A percentile compares a stretch with the other conserved stretches of the same genome.
Evolutionary conservation across 2,329 filamentous ascomycete genomes (phyloP).

Genomic region (Aureobasidium vineae): DNA sequence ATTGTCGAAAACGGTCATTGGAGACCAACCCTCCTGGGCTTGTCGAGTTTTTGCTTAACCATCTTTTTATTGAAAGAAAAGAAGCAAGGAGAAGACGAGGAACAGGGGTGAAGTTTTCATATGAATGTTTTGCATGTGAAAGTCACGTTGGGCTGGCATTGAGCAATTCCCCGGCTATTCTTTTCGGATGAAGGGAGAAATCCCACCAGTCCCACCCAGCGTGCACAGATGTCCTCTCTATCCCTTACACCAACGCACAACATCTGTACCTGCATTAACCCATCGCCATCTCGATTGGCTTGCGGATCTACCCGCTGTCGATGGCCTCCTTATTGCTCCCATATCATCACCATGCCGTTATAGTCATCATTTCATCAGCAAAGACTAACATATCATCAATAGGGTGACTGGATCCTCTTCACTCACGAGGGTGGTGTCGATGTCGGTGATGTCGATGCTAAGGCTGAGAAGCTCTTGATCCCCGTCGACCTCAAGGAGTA

Average conservation of each 20-base stretch:
- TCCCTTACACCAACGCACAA: conserved; percentile 30
- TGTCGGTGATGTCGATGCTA: conserved; percentile 97
- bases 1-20: background rate
- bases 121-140: conserved; percentile 25
- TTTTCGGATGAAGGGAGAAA: conserved; percentile 29
- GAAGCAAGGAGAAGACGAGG: conserved; percentile 15
- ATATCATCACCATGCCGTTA: background rate
- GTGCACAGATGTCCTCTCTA: conserved; percentile 23
- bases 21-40: background rate
- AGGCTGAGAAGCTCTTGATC: conserved; percentile 97
- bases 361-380: background rate
- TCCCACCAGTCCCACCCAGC: conserved; percentile 26
- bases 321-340: conserved; percentile 19
- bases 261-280: conserved; percentile 27
- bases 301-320: conserved; percentile 28
- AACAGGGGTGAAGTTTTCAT: conserved; percentile 17
- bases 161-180: conserved; percentile 28
- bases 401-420: conserved; percentile 99
- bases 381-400: conserved; percentile 30
- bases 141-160: conserved; percentile 22
- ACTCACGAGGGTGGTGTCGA: conserved; percentile 99
- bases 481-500: conserved; percentile 93
- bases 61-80: conserved; percentile 23
- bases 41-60: conserved; percentile 21
- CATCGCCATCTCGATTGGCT: background rate